A percentile compares a stretch with the other conserved stretches of the same genome.
phyloP scores from a whole-genome alignment of 2,329 filamentous ascomycete genomes.

The Botrytis deweyae region DNA sequence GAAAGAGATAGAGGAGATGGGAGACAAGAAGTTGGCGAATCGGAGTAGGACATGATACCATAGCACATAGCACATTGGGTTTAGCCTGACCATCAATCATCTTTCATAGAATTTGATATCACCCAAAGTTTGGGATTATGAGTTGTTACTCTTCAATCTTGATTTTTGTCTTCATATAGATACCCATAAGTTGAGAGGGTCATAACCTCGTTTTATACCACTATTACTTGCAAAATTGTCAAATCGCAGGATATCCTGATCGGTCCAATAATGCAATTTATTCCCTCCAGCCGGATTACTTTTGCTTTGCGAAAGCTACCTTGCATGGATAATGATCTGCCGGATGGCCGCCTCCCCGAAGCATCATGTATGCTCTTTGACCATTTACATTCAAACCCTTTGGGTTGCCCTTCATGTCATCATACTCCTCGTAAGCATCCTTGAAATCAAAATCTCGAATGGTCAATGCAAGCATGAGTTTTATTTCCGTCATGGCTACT shows the following conservation, averaged over 20 bases:
- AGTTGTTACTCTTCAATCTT: neutral
- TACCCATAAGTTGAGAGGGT: neutral
- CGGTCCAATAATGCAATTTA: too few species aligned
- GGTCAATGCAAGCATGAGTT: constrained; percentile 46
- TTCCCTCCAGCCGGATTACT: too few species aligned
- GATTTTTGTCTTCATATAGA: neutral
- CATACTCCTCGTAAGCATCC: constrained; percentile 11
- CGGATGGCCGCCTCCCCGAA: neutral
- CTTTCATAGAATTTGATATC: neutral
- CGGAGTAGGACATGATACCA: constrained; percentile 13
- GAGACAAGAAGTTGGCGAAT: constrained; percentile 75
- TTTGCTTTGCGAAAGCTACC: neutral
- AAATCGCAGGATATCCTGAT: neutral
- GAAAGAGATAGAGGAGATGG: constrained; percentile 80
- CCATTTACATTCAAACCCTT: constrained; percentile 3
- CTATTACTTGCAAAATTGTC: neutral
- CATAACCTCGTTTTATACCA: neutral
- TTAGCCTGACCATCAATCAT: neutral
- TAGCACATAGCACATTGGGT: neutral
- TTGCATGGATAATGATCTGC: constrained; percentile 2
- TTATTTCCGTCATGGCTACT: constrained; percentile 51
- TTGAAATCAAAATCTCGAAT: constrained; percentile 19
- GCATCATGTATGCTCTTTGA: constrained; percentile 14
- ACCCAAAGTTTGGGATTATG: neutral
- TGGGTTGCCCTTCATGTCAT: neutral